Conservation (phyloP, 176 grass and related monocot species). For the Carex pumila region DNA sequence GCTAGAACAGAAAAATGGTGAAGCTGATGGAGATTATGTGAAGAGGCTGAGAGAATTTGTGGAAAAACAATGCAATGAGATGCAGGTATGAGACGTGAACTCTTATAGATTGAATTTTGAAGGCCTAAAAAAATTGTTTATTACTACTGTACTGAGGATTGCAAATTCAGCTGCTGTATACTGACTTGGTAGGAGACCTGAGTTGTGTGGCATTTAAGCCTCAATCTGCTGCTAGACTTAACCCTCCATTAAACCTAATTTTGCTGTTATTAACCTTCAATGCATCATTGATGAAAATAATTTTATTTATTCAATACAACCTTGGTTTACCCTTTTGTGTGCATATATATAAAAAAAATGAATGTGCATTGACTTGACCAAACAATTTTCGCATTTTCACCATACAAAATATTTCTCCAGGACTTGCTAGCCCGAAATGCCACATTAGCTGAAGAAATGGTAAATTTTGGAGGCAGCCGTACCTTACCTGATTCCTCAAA, state of each 20-base stretch:
- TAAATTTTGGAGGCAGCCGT: conserved; percentile 43
- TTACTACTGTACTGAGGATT: not conserved
- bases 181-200: not conserved
- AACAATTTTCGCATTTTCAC: not conserved
- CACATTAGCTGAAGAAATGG: conserved; percentile 85
- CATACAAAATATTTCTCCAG: conserved; percentile 43
- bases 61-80: conserved; percentile 93
- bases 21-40: conserved; percentile 77
- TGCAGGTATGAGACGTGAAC: conserved; percentile 43
- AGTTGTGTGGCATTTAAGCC: not conserved
- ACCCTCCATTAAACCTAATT: not conserved
- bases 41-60: conserved; percentile 82
- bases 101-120: not conserved
- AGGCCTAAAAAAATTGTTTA: not conserved
- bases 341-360: not conserved
- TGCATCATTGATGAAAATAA: not conserved
- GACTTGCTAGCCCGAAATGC: conserved; percentile 75
- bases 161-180: not conserved
- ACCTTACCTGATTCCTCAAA: conserved; percentile 40
- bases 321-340: not conserved
- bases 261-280: not conserved
- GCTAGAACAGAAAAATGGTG: conserved; percentile 78
- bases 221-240: not conserved
- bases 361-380: not conserved
- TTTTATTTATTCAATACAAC: not conserved